Percentiles rank a stretch among this genome's conserved stretches.
Evolutionary conservation across 176 grass and related monocot species (phyloP).

Genomic region (Carex scoparia): DNA sequence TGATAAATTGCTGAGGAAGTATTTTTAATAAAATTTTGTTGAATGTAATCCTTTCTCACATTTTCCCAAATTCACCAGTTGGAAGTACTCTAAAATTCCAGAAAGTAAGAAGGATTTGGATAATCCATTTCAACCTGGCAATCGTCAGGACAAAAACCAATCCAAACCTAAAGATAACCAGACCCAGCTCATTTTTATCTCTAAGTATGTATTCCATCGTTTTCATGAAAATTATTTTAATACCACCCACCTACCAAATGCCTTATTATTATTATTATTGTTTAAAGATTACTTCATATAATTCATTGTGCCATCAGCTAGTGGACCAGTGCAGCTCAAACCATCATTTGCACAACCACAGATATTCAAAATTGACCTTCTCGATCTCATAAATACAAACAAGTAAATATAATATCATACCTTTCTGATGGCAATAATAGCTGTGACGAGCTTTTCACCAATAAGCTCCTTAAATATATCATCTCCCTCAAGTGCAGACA

Average conservation of each 20-base stretch:
- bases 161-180: neutral
- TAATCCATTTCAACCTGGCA: neutral
- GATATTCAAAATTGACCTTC: neutral
- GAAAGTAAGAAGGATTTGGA: neutral
- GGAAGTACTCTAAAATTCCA: neutral
- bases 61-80: neutral
- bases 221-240: neutral
- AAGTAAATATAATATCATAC: slow-evolving; percentile 26
- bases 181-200: neutral
- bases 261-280: neutral
- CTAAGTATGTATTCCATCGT: neutral
- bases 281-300: neutral
- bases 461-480: slow-evolving; percentile 60
- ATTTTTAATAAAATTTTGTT: neutral
- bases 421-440: slow-evolving; percentile 65
- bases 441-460: slow-evolving; percentile 68
- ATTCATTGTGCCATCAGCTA: neutral
- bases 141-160: neutral
- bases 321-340: neutral
- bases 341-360: neutral
- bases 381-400: neutral
- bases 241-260: neutral
- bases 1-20: neutral
- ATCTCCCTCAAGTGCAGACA: slow-evolving; percentile 61
- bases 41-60: neutral